These are phyloP conservation scores for Candida orba DNA, from an alignment of 805 yeast species.

Conservation along the genomic window DNA sequence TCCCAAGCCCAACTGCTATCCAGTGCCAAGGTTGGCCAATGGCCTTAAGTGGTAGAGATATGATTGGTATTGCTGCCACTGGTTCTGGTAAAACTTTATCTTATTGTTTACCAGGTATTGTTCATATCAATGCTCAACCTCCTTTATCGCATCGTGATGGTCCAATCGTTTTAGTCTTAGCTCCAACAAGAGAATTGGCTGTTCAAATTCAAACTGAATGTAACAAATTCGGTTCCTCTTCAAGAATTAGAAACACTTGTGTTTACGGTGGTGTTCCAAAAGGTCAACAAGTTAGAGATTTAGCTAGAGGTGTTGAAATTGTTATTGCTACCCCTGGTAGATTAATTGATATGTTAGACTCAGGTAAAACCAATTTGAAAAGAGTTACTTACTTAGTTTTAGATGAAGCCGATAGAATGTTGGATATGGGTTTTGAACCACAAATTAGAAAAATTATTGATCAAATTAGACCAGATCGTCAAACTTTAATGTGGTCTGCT, in stretches of 20 bases:
- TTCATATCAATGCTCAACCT: slow-evolving; percentile 97
- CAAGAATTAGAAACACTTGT: slow-evolving; percentile 94
- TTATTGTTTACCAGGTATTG: slow-evolving; percentile 94
- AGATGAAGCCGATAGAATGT: slow-evolving; percentile 99
- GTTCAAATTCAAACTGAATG: slow-evolving; percentile 96
- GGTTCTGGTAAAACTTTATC: slow-evolving; percentile 99
- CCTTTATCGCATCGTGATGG: slow-evolving; percentile 91
- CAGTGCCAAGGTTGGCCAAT: slow-evolving; percentile 99
- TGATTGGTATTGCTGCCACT: slow-evolving; percentile 98
- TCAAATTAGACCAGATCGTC: slow-evolving; percentile 99
- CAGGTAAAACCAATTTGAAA: slow-evolving; percentile 88
- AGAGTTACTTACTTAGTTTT: slow-evolving; percentile 95
- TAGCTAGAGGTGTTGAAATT: slow-evolving; percentile 92
- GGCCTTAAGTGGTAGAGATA: slow-evolving; percentile 98
- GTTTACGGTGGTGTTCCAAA: slow-evolving; percentile 99
- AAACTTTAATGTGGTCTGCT: slow-evolving; percentile 99
- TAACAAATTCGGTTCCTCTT: slow-evolving; percentile 84
- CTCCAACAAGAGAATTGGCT: slow-evolving; percentile 98
- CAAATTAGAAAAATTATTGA: slow-evolving; percentile 97
- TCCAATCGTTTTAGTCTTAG: slow-evolving; percentile 89
- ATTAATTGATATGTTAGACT: slow-evolving; percentile 94
- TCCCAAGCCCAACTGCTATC: slow-evolving; percentile 89
- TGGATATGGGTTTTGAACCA: slow-evolving; percentile 99
- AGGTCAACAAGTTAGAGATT: slow-evolving; percentile 96
- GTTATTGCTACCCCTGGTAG: slow-evolving; percentile 98